Percentiles rank a stretch among this genome's conserved stretches.
These are phyloP conservation scores for Eucalyptus marginata DNA, from an alignment of 345 rosid species.

Conservation along the genomic window DNA sequence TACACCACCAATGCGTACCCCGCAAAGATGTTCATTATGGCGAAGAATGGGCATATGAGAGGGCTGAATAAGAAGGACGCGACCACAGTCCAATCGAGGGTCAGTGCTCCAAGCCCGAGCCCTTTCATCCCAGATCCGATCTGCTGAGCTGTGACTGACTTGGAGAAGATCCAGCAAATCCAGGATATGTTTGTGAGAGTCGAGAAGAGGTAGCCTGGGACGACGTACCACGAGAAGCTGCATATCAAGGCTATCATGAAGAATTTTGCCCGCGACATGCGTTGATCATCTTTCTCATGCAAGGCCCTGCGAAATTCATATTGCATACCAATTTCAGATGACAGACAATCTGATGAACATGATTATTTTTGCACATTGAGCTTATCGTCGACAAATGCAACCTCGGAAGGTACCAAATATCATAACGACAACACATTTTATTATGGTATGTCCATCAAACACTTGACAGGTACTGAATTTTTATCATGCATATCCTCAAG, in stretches of 20 bases:
- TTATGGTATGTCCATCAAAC: neutral
- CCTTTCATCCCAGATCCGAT: neutral
- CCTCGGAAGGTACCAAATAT: neutral
- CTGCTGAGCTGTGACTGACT: constrained; percentile 4
- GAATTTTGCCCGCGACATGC: neutral
- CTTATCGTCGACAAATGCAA: neutral
- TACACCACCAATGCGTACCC: neutral
- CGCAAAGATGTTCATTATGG: neutral
- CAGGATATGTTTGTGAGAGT: neutral
- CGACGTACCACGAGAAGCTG: neutral
- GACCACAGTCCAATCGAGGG: neutral
- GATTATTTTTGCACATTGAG: neutral
- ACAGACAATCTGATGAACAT: neutral
- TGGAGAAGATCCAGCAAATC: constrained; percentile 3
- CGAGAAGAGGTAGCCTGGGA: constrained; percentile 3
- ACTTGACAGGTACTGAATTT: neutral
- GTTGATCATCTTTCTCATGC: constrained; percentile 7
- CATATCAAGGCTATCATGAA: neutral
- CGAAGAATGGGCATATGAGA: neutral
- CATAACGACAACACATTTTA: neutral
- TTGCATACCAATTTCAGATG: neutral
- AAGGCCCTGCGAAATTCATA: neutral
- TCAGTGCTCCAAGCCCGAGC: constrained; percentile 1
- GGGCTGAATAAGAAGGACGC: constrained; percentile 2
- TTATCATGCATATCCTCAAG: neutral